Conservation (phyloP, 768 basidiomycete species). For the Cystobasidium ongulense region DNA sequence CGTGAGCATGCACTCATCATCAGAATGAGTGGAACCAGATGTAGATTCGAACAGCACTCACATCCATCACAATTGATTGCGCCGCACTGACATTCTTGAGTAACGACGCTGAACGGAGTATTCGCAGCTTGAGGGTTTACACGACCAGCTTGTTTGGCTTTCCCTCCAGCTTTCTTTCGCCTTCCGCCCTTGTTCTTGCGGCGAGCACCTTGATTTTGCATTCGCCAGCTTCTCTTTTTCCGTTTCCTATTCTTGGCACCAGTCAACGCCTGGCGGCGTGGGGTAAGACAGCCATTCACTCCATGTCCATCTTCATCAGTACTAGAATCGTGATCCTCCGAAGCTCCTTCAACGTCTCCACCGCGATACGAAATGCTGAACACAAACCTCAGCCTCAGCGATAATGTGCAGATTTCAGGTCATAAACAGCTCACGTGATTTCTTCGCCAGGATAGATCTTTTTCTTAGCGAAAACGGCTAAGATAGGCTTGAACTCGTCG, state of each 20-base stretch:
- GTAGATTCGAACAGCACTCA: constrained; percentile 8
- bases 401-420: no score
- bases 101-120: neutral
- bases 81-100: neutral
- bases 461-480: constrained; percentile 6
- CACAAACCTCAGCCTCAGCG: neutral
- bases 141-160: neutral
- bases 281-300: neutral
- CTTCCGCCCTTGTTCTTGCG: neutral
- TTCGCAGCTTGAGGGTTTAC: neutral
- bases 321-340: neutral
- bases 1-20: no score
- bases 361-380: neutral
- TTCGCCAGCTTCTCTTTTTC: neutral
- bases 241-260: neutral
- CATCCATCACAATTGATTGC: neutral
- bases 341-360: neutral
- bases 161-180: neutral
- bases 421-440: constrained; percentile 7
- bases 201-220: neutral
- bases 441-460: constrained; percentile 15
- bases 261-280: neutral
- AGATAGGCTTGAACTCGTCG: constrained; percentile 21
- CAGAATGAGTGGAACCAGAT: no score
- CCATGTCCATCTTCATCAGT: neutral